A percentile compares a stretch with the other conserved stretches of the same genome.
Evolutionary conservation across 2,329 filamentous ascomycete genomes (phyloP).

Genomic region (Colletotrichum karsti): DNA sequence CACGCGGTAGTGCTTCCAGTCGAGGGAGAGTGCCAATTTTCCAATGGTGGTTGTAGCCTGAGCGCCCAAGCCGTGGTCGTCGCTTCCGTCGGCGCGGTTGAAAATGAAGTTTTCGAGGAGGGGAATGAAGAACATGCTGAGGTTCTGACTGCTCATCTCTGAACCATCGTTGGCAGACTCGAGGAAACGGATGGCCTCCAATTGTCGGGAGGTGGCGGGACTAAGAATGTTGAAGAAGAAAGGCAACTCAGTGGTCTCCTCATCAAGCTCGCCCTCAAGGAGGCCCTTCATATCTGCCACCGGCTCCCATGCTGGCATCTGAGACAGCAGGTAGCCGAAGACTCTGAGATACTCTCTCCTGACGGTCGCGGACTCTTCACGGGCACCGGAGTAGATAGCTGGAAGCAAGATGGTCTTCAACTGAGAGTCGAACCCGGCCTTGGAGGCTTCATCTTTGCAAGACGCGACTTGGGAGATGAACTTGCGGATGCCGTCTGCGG

Average conservation of each 20-base stretch:
- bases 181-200: constrained; percentile 83
- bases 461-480: constrained; percentile 74
- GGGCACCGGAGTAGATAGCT: constrained; percentile 78
- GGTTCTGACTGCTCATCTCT: constrained; percentile 77
- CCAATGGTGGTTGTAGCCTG: constrained; percentile 87
- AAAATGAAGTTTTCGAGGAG: constrained; percentile 95
- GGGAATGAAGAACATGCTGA: constrained; percentile 88
- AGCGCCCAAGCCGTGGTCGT: constrained; percentile 87
- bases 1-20: constrained; percentile 91
- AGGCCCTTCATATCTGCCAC: constrained; percentile 80
- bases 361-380: constrained; percentile 83
- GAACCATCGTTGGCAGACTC: constrained; percentile 71
- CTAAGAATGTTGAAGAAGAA: constrained; percentile 96
- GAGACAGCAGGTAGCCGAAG: constrained; percentile 79
- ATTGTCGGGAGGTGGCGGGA: constrained; percentile 85
- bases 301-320: constrained; percentile 73
- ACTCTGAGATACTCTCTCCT: constrained; percentile 83
- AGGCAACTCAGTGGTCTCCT: constrained; percentile 71
- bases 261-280: constrained; percentile 62
- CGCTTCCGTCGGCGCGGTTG: constrained; percentile 74
- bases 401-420: constrained; percentile 75
- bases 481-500: constrained; percentile 80
- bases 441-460: constrained; percentile 48
- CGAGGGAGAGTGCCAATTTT: constrained; percentile 76
- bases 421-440: constrained; percentile 63